Percentiles rank a stretch among this genome's conserved stretches.
Evolutionary conservation across 2,329 filamentous ascomycete genomes (phyloP).

Genomic region (Hymenotorrendiella dingleyae): DNA sequence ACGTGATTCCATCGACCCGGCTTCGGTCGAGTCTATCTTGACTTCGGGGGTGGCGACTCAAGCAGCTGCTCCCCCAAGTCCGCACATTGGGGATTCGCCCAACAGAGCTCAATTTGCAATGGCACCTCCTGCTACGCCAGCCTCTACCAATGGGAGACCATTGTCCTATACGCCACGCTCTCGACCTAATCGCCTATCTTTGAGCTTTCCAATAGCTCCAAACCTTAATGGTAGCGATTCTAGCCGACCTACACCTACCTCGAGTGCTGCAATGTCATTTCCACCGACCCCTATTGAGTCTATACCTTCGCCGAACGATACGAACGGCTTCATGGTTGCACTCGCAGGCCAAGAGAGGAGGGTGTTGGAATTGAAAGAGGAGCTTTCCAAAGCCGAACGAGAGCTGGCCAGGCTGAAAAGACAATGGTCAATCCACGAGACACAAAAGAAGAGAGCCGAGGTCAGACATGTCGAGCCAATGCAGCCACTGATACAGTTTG

Average conservation of each 20-base stretch:
- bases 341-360: slow-evolving; percentile 87
- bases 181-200: slow-evolving; percentile 28
- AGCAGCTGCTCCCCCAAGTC: slow-evolving; percentile 20
- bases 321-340: slow-evolving; percentile 64
- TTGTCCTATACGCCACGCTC: slow-evolving; percentile 23
- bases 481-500: slow-evolving; percentile 41
- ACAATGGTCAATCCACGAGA: slow-evolving; percentile 75
- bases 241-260: slow-evolving; percentile 25
- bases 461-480: slow-evolving; percentile 54
- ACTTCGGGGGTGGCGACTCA: slow-evolving; percentile 19
- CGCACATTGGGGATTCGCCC: slow-evolving; percentile 24
- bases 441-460: slow-evolving; percentile 67
- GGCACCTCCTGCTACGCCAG: slow-evolving; percentile 19
- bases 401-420: slow-evolving; percentile 74
- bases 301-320: slow-evolving; percentile 25
- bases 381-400: slow-evolving; percentile 74
- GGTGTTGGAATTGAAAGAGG: slow-evolving; percentile 86
- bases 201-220: slow-evolving; percentile 30
- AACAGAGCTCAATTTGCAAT: slow-evolving; percentile 23
- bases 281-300: slow-evolving; percentile 24
- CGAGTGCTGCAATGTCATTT: slow-evolving; percentile 23
- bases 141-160: slow-evolving; percentile 19
- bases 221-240: slow-evolving; percentile 21
- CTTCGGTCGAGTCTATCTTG: slow-evolving; percentile 28
- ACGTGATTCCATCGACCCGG: slow-evolving; percentile 25